phyloP scores from a whole-genome alignment of 1,284 basidiomycete species.

The Lignosus rhinocerotis region DNA sequence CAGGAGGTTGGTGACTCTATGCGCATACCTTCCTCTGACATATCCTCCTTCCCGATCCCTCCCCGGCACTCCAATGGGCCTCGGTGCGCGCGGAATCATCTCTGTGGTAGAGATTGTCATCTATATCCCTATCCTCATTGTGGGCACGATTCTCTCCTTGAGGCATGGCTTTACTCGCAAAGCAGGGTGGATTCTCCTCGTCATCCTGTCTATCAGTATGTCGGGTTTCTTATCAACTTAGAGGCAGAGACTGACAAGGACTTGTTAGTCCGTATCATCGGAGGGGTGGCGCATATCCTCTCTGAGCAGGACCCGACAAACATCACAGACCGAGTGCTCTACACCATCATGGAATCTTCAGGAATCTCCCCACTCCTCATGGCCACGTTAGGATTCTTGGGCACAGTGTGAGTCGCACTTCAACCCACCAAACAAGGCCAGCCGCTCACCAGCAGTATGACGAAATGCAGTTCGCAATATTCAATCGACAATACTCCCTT shows the following conservation, averaged over 20 bases:
- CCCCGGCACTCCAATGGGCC: background rate
- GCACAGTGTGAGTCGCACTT: slow-evolving; percentile 52
- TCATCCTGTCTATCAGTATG: slow-evolving; percentile 35
- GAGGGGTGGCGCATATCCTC: slow-evolving; percentile 56
- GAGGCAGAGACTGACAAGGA: background rate
- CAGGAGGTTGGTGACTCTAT: too few relatives aligned
- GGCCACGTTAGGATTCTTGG: slow-evolving; percentile 58
- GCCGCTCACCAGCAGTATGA: background rate
- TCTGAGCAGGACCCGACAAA: slow-evolving; percentile 44
- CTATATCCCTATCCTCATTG: slow-evolving; percentile 51
- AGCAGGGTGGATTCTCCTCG: slow-evolving; percentile 63
- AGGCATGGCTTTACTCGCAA: slow-evolving; percentile 56
- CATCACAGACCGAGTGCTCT: slow-evolving; percentile 46
- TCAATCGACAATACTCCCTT: slow-evolving; percentile 18
- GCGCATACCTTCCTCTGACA: too few relatives aligned
- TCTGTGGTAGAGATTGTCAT: slow-evolving; percentile 29
- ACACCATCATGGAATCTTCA: slow-evolving; percentile 55
- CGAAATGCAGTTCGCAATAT: slow-evolving; percentile 33
- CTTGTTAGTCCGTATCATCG: slow-evolving; percentile 52
- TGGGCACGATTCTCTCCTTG: slow-evolving; percentile 44
- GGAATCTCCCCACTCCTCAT: slow-evolving; percentile 55
- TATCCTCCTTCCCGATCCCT: too few relatives aligned
- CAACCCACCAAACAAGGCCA: background rate
- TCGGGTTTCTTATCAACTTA: slow-evolving; percentile 36
- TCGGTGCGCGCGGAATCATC: slow-evolving; percentile 21